Evolutionary conservation across 1,139 yeast genomes (phyloP).

Genomic region (Kurtzmaniella quercitrusa): DNA sequence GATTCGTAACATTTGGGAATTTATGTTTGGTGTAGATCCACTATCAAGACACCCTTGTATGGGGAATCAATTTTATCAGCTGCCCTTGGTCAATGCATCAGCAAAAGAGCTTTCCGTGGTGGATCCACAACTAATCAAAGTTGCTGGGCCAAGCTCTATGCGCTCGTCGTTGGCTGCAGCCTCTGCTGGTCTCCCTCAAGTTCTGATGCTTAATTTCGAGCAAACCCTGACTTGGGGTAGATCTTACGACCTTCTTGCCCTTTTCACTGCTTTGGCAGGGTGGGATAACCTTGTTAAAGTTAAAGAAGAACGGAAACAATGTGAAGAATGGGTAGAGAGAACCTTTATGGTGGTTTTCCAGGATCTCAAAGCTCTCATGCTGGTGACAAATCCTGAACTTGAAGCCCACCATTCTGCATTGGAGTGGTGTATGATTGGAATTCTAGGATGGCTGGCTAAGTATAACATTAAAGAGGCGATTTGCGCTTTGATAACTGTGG

Average conservation of each 20-base stretch:
- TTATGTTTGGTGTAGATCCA: conserved; percentile 25
- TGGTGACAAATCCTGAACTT: conserved; percentile 17
- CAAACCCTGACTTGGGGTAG: conserved; percentile 42
- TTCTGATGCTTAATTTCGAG: conserved; percentile 31
- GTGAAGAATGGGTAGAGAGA: conserved; percentile 40
- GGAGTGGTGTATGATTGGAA: conserved; percentile 42
- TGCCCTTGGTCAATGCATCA: conserved; percentile 32
- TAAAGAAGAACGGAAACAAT: conserved; percentile 17
- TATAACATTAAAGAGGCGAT: conserved; percentile 36
- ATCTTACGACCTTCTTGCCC: conserved; percentile 35
- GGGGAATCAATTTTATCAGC: conserved; percentile 33
- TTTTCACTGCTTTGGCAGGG: conserved; percentile 35
- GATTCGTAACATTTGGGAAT: conserved; percentile 30
- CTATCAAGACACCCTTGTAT: conserved; percentile 32
- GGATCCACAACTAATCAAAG: conserved; percentile 26
- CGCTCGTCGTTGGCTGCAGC: conserved; percentile 29
- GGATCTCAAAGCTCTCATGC: conserved; percentile 31
- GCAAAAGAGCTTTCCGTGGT: conserved; percentile 36
- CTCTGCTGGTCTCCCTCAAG: conserved; percentile 24
- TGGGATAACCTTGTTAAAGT: conserved; percentile 33
- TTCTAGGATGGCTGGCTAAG: conserved; percentile 40
- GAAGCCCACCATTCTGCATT: conserved; percentile 37
- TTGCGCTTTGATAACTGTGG: conserved; percentile 38
- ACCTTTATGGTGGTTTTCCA: conserved; percentile 34
- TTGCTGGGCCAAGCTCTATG: conserved; percentile 25